These are phyloP conservation scores for Gossypium lobatum DNA, from an alignment of 441 rosid genomes.

Conservation along the genomic window DNA sequence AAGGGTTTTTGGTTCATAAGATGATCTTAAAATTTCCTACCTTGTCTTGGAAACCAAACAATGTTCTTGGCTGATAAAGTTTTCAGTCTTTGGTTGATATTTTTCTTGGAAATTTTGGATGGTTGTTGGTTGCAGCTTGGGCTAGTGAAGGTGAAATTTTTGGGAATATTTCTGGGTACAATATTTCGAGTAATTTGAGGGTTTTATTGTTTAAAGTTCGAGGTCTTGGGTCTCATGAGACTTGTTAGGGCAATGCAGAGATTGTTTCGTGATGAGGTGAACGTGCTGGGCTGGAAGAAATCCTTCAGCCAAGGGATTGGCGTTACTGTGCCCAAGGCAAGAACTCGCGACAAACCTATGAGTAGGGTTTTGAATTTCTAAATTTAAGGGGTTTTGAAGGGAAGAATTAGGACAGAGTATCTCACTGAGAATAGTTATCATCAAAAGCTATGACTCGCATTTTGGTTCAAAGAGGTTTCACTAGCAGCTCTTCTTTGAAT, in stretches of 20 bases:
- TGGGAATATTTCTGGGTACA: slow-evolving; percentile 34
- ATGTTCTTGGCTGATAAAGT: slow-evolving; percentile 12
- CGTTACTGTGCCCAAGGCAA: slow-evolving; percentile 73
- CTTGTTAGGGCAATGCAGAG: slow-evolving; percentile 98
- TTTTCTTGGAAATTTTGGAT: slow-evolving; percentile 24
- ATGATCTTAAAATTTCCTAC: slow-evolving; percentile 5
- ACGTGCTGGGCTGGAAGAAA: slow-evolving; percentile 67
- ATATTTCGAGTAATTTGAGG: slow-evolving; percentile 45
- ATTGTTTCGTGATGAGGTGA: slow-evolving; percentile 61
- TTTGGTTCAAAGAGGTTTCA: slow-evolving; percentile 75
- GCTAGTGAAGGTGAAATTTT: slow-evolving; percentile 37
- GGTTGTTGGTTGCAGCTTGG: slow-evolving; percentile 49
- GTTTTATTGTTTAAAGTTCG: slow-evolving; percentile 53
- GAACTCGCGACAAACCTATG: slow-evolving; percentile 75
- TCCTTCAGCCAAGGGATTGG: slow-evolving; percentile 80
- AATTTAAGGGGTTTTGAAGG: slow-evolving; percentile 24
- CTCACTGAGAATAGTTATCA: slow-evolving; percentile 14
- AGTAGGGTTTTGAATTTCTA: slow-evolving; percentile 34
- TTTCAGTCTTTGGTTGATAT: slow-evolving; percentile 18
- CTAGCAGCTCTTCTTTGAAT: slow-evolving; percentile 70
- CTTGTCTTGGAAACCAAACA: slow-evolving; percentile 12
- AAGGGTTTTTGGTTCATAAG: slow-evolving; percentile 8
- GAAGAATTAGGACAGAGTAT: slow-evolving; percentile 14
- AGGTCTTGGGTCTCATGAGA: slow-evolving; percentile 86
- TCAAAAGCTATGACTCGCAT: slow-evolving; percentile 69